Evolutionary conservation across 805 yeast species (phyloP), one percentile per base, ranked within the genome.

Genomic region (Torulaspora indica): DNA sequence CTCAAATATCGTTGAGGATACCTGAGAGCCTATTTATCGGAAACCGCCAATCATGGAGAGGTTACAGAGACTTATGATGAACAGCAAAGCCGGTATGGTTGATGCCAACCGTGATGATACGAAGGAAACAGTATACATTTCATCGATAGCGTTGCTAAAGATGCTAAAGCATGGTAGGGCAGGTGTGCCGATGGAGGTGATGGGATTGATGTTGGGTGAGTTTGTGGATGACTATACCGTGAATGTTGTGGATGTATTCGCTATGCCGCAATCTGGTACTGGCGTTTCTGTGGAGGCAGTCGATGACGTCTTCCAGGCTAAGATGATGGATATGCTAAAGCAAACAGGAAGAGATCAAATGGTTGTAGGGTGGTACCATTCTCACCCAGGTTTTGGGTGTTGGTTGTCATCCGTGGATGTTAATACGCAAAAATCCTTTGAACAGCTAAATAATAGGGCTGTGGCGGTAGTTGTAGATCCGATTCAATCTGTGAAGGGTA

Each of bases 321-420:
- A 83, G 64, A 95, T 93, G 98, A 93, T 93, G 98, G 99, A 93
- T 63, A 93, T 93, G 98, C 76, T 93, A 61, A 82, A 85, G 69
- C 98, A 93, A 67, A 93, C 98, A 0, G 99, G 99, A n/a, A 78
- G 99, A 67, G 97, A 90, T 68, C 95, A 93, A 66, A 89, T 87
- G 87, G 98, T 93, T 42, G 99, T 93, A 39, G 99, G 99, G 27
- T 93, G 99, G 99, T 93, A 93, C 72, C 99, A 93, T 65, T 90
- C 98, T 10, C 98, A 93, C 69, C 98, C 98, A 4, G 98, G 98
- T 13, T 93, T 91, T 65, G 98, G 98, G n/a, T 93, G 99, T 73
- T 93, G 99, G 99, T 75, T 93, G 56, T 90, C 98, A 9, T 81
- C 90, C 23, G 98, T 93, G 23, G 99, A 93, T 76, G 95, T 93